These are phyloP conservation scores for Nemania diffusa DNA, from an alignment of 2,329 filamentous ascomycete genomes.

Conservation along the genomic window DNA sequence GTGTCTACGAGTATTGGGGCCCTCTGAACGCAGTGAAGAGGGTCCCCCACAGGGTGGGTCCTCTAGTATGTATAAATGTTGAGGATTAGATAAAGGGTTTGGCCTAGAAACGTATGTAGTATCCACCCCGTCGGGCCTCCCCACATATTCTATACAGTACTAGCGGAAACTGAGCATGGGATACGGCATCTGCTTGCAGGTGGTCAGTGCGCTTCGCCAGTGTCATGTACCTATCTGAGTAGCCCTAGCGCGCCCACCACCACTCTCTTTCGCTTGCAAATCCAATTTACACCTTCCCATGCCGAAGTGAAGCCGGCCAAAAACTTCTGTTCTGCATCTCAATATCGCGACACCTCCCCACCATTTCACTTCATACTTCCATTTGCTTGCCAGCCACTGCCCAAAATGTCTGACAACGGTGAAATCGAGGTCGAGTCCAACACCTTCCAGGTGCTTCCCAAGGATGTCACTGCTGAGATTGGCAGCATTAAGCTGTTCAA, in stretches of 20 bases:
- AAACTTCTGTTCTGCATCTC: conserved; percentile 47
- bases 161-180: too few species aligned
- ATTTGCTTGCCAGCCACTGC: conserved; percentile 38
- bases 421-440: conserved; percentile 81
- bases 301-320: conserved; percentile 45
- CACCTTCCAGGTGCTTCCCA: conserved; percentile 75
- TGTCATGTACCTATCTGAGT: conserved; percentile 15
- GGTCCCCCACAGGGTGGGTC: too few species aligned
- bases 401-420: conserved; percentile 81
- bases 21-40: too few species aligned
- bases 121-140: too few species aligned
- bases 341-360: conserved; percentile 49
- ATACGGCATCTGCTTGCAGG: neutral
- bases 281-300: conserved; percentile 34
- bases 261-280: conserved; percentile 36
- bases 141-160: too few species aligned
- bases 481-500: conserved; percentile 87
- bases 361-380: conserved; percentile 42
- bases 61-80: too few species aligned
- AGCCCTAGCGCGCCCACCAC: conserved; percentile 40
- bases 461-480: conserved; percentile 80
- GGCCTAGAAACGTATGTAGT: too few species aligned
- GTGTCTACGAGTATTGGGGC: too few species aligned
- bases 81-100: too few species aligned
- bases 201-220: conserved; percentile 2